Base-by-base conservation (phyloP, 306 rosid genomes). In the Sesbania bispinosa region DNA sequence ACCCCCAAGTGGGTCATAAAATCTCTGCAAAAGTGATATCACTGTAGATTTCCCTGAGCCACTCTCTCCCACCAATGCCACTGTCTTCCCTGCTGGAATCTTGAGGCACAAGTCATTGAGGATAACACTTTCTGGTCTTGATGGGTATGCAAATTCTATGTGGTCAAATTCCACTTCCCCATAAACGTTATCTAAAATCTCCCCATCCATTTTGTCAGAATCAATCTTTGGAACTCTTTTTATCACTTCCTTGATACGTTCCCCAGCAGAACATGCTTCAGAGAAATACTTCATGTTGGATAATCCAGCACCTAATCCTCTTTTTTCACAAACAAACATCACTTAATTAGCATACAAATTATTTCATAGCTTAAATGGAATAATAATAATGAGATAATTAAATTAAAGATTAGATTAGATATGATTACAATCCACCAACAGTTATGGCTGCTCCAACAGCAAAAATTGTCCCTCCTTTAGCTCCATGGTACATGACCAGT, bases 1-100 rank as follows among this genome's bases (percentile, higher is more conserved):
- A 0, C 97, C 98, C 1, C 76, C 81, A 43, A 75, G 52, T 8
- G 97, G 97, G 73, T 94, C 98, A 71, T 94, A 94, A 47, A 94
- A 94, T 5, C 97, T 82, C 54, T 94, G 97, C 73, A 94, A 29
- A n/a, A 94, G 79, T 8, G 98, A 73, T 41, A 90, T 48, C 32
- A 83, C 92, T 0, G 98, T 94, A 0, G 98, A 94, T 62, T 94
- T 94, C 1, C 98, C 97, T 0, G 98, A 94, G 1, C 98, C 98
- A 55, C 97, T 90, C 2, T 89, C 85, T 0, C 98, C 97, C 4
- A 94, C 98, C 26, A 94, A 62, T 0, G 98, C 98, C 62, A 89
- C 80, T 0, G 98, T 86, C 57, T 58, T 86, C 0, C 98, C 97
- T 0, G 98, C 88, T 2, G 95, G 97, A 29, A 94, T 39, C 60